These are phyloP conservation scores for Scalesia atractyloides DNA, from an alignment of 129 eudicot genomes.

Conservation along the genomic window DNA sequence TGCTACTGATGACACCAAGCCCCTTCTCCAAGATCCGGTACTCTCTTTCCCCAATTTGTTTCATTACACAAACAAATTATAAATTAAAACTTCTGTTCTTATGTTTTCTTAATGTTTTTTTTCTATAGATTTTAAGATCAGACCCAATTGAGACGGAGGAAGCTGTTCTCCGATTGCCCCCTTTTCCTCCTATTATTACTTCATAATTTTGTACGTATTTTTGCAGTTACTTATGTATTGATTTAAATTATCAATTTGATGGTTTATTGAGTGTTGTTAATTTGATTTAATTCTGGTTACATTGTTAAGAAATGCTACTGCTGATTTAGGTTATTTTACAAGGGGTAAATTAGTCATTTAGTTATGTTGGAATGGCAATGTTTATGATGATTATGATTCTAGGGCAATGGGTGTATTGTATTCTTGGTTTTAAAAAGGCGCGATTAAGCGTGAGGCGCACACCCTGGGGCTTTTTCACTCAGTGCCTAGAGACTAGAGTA, in stretches of 20 bases:
- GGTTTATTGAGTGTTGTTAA: background rate
- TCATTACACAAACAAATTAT: background rate
- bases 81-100: background rate
- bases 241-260: background rate
- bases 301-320: too few species aligned
- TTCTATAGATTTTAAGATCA: slow-evolving; percentile 68
- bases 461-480: too few species aligned
- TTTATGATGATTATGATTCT: too few species aligned
- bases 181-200: slow-evolving; percentile 44
- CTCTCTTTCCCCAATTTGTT: slow-evolving; percentile 4
- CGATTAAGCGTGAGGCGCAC: too few species aligned
- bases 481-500: too few species aligned
- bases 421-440: too few species aligned
- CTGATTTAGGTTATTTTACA: too few species aligned
- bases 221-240: background rate
- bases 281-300: too few species aligned
- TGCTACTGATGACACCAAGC: slow-evolving; percentile 78
- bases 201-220: slow-evolving; percentile 16
- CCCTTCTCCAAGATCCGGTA: slow-evolving; percentile 91
- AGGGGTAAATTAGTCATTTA: too few species aligned
- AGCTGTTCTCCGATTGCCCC: slow-evolving; percentile 86
- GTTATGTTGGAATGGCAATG: too few species aligned
- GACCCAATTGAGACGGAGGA: slow-evolving; percentile 90
- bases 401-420: too few species aligned
- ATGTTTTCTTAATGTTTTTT: background rate